Conservation (phyloP, 169 alveolate species). For the Cryptosporidium canis region DNA sequence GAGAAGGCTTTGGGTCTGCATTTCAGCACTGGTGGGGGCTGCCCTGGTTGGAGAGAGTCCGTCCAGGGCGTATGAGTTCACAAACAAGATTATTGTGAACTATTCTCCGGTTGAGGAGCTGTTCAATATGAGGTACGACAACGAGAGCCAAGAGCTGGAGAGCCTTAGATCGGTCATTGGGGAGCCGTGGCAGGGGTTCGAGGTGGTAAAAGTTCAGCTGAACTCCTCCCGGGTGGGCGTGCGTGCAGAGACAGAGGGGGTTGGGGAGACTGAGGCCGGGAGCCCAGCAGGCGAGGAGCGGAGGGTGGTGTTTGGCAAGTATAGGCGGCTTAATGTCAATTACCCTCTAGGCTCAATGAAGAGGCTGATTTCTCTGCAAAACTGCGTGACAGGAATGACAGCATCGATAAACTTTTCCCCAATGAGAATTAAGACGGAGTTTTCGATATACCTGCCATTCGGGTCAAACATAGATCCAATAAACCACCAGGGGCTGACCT, state of each 20-base stretch:
- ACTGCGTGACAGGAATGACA: conserved; percentile 28
- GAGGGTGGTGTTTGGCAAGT: not conserved
- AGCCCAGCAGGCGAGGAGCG: not conserved
- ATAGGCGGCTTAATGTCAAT: conserved; percentile 3
- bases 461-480: conserved; percentile 45
- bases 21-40: not conserved
- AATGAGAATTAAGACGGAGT: conserved; percentile 47
- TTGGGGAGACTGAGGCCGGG: not conserved
- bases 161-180: not conserved
- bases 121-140: not conserved
- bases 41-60: not conserved
- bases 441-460: conserved; percentile 34
- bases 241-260: not conserved
- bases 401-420: conserved; percentile 30
- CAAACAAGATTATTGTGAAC: not conserved
- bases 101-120: conserved; percentile 17
- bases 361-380: conserved; percentile 32
- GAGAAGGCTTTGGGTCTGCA: not conserved
- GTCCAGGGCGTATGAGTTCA: not conserved
- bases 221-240: not conserved
- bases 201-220: not conserved
- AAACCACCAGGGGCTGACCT: conserved; percentile 23
- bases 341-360: conserved; percentile 9
- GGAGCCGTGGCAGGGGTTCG: conserved; percentile 50
- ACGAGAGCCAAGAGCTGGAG: not conserved